Evolutionary conservation across 1,284 basidiomycete species (phyloP).

Genomic region (Lignosus rhinocerotis): DNA sequence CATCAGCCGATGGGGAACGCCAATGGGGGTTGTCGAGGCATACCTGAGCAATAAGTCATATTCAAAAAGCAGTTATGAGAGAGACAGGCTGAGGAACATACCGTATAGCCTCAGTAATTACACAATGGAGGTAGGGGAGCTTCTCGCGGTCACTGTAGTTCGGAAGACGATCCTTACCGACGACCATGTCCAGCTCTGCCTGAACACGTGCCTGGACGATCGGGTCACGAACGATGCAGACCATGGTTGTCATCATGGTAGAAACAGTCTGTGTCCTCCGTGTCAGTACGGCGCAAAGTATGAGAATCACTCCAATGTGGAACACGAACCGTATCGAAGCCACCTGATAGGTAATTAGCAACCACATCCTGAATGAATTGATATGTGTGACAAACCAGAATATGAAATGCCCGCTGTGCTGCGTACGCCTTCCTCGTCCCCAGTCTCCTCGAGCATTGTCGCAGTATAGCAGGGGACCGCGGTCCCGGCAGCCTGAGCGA

Average conservation of each 20-base stretch:
- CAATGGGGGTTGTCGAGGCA: conserved; percentile 15
- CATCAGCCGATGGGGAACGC: conserved; percentile 1
- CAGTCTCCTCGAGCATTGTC: not conserved
- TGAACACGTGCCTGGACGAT: not conserved
- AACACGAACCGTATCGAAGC: not conserved
- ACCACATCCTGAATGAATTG: not conserved
- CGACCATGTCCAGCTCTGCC: conserved; percentile 32
- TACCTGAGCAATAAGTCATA: conserved; percentile 12
- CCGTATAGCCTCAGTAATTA: conserved; percentile 38
- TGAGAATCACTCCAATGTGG: not conserved
- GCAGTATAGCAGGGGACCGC: not conserved
- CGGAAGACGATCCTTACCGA: conserved; percentile 46
- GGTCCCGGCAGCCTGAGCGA: not conserved
- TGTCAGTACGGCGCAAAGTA: not conserved
- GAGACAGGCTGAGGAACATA: not conserved
- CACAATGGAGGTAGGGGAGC: conserved; percentile 35
- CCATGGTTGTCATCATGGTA: not conserved
- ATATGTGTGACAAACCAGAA: not conserved
- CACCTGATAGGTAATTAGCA: not conserved
- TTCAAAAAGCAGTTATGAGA: too few species aligned
- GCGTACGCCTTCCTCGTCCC: not conserved
- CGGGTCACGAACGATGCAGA: not conserved
- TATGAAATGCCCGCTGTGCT: not conserved
- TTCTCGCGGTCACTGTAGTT: conserved; percentile 36
- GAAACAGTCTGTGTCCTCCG: not conserved